A percentile compares a stretch with the other conserved stretches of the same genome.
Conservation (phyloP, 768 basidiomycete species). For the Jaapia argillacea region DNA sequence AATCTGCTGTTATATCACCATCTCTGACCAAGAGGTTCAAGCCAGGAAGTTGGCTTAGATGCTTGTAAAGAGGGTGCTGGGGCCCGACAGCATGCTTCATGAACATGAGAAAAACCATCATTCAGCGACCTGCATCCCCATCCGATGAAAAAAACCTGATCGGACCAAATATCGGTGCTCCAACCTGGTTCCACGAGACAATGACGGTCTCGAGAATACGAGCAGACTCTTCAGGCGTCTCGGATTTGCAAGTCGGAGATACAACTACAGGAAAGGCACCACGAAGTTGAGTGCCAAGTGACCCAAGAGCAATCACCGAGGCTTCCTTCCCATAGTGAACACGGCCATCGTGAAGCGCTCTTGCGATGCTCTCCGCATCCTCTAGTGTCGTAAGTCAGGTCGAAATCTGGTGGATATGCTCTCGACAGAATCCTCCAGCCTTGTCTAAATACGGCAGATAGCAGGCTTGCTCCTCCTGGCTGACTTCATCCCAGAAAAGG, state of each 20-base stretch:
- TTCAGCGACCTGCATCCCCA: constrained; percentile 10
- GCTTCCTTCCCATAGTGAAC: constrained; percentile 20
- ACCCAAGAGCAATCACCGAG: constrained; percentile 16
- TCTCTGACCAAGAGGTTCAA: constrained; percentile 10
- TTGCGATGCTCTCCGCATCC: constrained; percentile 5
- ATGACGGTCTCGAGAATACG: constrained; percentile 2
- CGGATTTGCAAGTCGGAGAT: constrained; percentile 11
- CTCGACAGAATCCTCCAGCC: constrained; percentile 18
- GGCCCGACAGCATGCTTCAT: constrained; percentile 6
- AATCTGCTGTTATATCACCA: constrained; percentile 6
- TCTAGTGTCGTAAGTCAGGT: constrained; percentile 9
- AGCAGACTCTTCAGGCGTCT: constrained; percentile 2
- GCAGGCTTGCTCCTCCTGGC: constrained; percentile 12
- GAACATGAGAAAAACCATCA: constrained; percentile 8
- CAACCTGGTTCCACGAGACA: constrained; percentile 7
- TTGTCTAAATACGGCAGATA: constrained; percentile 14
- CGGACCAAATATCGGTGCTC: constrained; percentile 7
- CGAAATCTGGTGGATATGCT: constrained; percentile 11
- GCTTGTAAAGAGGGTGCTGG: constrained; percentile 8
- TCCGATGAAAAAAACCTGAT: constrained; percentile 10
- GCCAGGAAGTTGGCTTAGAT: constrained; percentile 7
- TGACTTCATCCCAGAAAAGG: constrained; percentile 18
- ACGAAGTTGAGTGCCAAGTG: constrained; percentile 5
- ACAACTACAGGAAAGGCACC: constrained; percentile 13
- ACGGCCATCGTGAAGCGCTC: constrained; percentile 11